Conservation (phyloP, 805 yeast genomes). For the Ascoidea tarda region DNA sequence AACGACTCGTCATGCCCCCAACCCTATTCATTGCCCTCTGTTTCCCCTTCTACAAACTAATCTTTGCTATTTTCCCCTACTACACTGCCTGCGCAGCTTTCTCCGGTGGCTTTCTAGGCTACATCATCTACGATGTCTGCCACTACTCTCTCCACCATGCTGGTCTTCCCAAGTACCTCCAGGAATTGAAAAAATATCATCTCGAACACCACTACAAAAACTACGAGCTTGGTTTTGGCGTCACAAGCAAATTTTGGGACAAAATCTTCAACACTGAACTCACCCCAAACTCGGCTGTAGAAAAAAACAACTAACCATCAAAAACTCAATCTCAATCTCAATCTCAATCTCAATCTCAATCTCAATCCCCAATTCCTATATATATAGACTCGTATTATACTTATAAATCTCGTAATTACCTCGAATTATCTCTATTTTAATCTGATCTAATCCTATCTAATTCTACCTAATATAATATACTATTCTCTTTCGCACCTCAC, state of each 20-base stretch:
- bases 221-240: slow-evolving; percentile 94
- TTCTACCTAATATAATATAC: too few species aligned
- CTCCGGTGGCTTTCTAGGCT: slow-evolving; percentile 94
- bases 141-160: slow-evolving; percentile 92
- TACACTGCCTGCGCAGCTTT: slow-evolving; percentile 83
- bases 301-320: slow-evolving; percentile 1
- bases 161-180: slow-evolving; percentile 61
- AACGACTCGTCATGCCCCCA: slow-evolving; percentile 95
- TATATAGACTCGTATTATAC: too few species aligned
- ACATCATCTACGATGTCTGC: slow-evolving; percentile 82
- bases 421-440: too few species aligned
- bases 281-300: slow-evolving; percentile 16
- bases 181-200: slow-evolving; percentile 76
- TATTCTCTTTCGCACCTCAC: too few species aligned
- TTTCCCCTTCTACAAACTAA: slow-evolving; percentile 68
- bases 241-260: slow-evolving; percentile 91
- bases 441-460: too few species aligned
- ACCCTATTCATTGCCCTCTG: slow-evolving; percentile 60
- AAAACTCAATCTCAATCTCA: too few species aligned
- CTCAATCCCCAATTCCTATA: too few species aligned
- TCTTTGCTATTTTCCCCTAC: slow-evolving; percentile 65
- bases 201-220: slow-evolving; percentile 97
- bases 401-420: too few species aligned
- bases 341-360: too few species aligned
- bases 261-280: slow-evolving; percentile 74